Conservation (phyloP, 1,139 yeast species). For the Schwanniomyces etchellsii region DNA sequence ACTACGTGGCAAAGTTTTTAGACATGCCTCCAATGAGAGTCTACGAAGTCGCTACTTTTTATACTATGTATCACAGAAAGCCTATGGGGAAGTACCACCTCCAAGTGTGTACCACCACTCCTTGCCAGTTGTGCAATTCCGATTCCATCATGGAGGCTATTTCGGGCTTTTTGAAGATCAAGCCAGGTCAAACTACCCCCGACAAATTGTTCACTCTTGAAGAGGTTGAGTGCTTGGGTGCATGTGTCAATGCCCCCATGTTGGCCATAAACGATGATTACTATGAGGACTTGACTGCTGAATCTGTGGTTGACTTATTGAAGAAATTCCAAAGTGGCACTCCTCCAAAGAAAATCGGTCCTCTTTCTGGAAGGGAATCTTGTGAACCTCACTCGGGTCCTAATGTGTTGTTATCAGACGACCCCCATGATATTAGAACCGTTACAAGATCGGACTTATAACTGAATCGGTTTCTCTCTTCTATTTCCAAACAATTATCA, state of each 20-base stretch:
- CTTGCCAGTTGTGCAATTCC: slow-evolving; percentile 82
- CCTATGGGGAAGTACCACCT: slow-evolving; percentile 85
- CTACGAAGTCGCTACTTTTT: slow-evolving; percentile 88
- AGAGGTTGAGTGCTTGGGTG: slow-evolving; percentile 90
- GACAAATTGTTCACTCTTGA: slow-evolving; percentile 78
- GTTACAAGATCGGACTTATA: slow-evolving; percentile 31
- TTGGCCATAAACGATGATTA: slow-evolving; percentile 79
- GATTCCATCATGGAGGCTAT: slow-evolving; percentile 74
- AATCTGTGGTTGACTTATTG: slow-evolving; percentile 56
- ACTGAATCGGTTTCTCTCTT: slow-evolving; percentile 1
- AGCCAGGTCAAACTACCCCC: slow-evolving; percentile 75
- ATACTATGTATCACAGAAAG: slow-evolving; percentile 85
- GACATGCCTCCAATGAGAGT: slow-evolving; percentile 96
- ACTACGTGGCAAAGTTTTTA: slow-evolving; percentile 79
- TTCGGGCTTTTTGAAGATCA: slow-evolving; percentile 52
- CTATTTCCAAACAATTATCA: too few species aligned
- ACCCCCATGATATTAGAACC: slow-evolving; percentile 66
- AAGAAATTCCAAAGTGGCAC: slow-evolving; percentile 61
- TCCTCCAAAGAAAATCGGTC: slow-evolving; percentile 58
- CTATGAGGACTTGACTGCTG: slow-evolving; percentile 76
- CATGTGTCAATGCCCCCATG: slow-evolving; percentile 91
- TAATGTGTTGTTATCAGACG: slow-evolving; percentile 53
- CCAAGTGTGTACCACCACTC: slow-evolving; percentile 88
- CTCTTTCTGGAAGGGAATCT: slow-evolving; percentile 59
- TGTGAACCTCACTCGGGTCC: slow-evolving; percentile 78